Evolutionary conservation across 169 alveolate genomes (phyloP).

Genomic region (Eimeria tenella): DNA sequence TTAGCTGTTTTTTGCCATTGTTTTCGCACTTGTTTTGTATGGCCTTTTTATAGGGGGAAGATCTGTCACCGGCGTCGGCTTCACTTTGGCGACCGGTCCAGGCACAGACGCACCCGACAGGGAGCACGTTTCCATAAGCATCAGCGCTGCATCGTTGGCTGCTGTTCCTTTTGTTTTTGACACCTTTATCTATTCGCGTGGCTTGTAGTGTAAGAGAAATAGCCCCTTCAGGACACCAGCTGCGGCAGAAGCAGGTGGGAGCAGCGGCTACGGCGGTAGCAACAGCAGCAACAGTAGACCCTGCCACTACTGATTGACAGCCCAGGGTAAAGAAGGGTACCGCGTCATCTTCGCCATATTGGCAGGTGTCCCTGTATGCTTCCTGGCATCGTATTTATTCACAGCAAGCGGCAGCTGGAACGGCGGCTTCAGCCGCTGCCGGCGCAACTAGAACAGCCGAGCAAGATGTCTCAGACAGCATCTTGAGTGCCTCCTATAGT

Average conservation of each 20-base stretch:
- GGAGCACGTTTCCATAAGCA: background rate
- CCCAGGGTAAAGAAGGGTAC: background rate
- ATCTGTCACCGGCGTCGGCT: background rate
- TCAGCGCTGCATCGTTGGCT: background rate
- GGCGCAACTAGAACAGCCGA: background rate
- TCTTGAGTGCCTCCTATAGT: too few species aligned
- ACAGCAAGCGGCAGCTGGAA: background rate
- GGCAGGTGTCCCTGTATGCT: background rate
- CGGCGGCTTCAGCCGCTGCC: constrained; percentile 5
- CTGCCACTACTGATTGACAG: background rate
- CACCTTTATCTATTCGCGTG: background rate
- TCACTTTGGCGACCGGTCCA: constrained; percentile 6
- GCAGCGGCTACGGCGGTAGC: background rate
- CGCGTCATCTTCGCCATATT: background rate
- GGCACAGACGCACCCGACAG: constrained; percentile 32
- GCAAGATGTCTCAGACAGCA: too few species aligned
- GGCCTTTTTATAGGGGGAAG: background rate
- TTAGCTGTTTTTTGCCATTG: background rate
- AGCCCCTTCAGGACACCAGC: background rate
- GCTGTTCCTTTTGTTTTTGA: constrained; percentile 19
- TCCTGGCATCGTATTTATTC: background rate
- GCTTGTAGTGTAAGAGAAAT: background rate
- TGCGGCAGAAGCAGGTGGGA: background rate
- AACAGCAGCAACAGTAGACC: background rate
- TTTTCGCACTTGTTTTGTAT: background rate